Evolutionary conservation across 164 flowering plant genomes (phyloP).

Genomic region (Akebia trifoliata): DNA sequence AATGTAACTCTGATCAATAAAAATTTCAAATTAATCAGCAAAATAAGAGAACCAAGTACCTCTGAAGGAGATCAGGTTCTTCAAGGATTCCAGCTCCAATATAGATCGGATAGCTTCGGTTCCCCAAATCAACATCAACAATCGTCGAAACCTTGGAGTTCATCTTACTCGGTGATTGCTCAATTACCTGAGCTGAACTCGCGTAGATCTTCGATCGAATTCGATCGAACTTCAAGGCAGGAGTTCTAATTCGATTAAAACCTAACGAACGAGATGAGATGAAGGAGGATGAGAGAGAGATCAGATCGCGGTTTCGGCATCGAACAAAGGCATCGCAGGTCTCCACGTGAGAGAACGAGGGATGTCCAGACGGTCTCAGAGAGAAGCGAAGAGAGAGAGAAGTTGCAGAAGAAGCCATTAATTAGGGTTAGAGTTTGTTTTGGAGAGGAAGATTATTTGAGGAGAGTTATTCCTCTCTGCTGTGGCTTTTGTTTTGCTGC

Average conservation of each 20-base stretch:
- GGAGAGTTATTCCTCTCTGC: neutral
- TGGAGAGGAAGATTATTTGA: neutral
- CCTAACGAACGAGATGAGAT: slow-evolving; percentile 8
- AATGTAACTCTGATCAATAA: neutral
- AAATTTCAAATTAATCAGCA: neutral
- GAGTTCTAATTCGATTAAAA: slow-evolving; percentile 9
- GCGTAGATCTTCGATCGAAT: slow-evolving; percentile 27
- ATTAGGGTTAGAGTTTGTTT: slow-evolving; percentile 1
- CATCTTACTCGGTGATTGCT: slow-evolving; percentile 27
- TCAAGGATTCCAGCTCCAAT: slow-evolving; percentile 88
- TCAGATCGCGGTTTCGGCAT: slow-evolving; percentile 2
- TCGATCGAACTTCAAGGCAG: slow-evolving; percentile 10
- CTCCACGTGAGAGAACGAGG: slow-evolving; percentile 7
- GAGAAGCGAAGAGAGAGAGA: slow-evolving; percentile 23
- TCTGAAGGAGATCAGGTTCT: slow-evolving; percentile 78
- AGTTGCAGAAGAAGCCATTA: slow-evolving; percentile 30
- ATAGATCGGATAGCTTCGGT: slow-evolving; percentile 91
- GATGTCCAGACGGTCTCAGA: slow-evolving; percentile 11
- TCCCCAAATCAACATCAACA: slow-evolving; percentile 89
- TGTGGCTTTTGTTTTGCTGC: neutral
- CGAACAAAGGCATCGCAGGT: slow-evolving; percentile 10
- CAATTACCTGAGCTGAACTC: slow-evolving; percentile 55
- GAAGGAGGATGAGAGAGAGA: slow-evolving; percentile 17
- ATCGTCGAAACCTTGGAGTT: slow-evolving; percentile 39
- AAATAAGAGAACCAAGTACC: slow-evolving; percentile 31